Evolutionary conservation across 164 flowering plant genomes (phyloP), one percentile per base, ranked within the genome.

Genomic region (Malania oleifera): DNA sequence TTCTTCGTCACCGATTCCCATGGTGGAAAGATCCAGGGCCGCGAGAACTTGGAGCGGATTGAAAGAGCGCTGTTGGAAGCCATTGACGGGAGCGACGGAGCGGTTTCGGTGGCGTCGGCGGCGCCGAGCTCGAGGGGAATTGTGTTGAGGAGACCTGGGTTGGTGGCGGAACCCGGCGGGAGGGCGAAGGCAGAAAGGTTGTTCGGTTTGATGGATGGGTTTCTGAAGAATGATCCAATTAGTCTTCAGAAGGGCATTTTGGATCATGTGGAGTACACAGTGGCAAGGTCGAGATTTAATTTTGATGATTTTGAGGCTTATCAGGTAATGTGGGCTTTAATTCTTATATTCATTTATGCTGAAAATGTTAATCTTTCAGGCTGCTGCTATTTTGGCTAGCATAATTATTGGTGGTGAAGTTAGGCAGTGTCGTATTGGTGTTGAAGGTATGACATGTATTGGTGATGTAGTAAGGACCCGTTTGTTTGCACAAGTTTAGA

Each of bases 271-370:
- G 84, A 80, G 67, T 80, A 70, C 54, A 80, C 87, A 0, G 78
- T 82, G 56, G 84, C 77, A 0, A 67, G 84, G 56, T 77, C 84
- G 1, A 68, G 82, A 25, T 82, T 77, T 47, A 75, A 65, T 62
- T 82, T 82, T 41, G 84, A 82, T 57, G 87, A 82, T 76, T 82
- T 82, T 60, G 87, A 80, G 68, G 87, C 84, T 54, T 80, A 77
- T 53, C 82, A 77, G 82, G 87, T 82, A 52, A 47, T 29, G n/a
- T 19, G 24, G 23, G 22, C 24, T 44, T 19, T 44, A 44, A n/a
- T 44, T 44, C 18, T 20, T 44, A 9, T 19, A 9, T n/a, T n/a
- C n/a, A n/a, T n/a, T n/a, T n/a, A n/a, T n/a, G n/a, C n/a, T n/a
- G n/a, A n/a, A n/a, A n/a, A n/a, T n/a, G n/a, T n/a, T n/a, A n/a